phyloP scores from a whole-genome alignment of 1,139 yeast genomes.

The Kurtzmaniella natalensis region DNA sequence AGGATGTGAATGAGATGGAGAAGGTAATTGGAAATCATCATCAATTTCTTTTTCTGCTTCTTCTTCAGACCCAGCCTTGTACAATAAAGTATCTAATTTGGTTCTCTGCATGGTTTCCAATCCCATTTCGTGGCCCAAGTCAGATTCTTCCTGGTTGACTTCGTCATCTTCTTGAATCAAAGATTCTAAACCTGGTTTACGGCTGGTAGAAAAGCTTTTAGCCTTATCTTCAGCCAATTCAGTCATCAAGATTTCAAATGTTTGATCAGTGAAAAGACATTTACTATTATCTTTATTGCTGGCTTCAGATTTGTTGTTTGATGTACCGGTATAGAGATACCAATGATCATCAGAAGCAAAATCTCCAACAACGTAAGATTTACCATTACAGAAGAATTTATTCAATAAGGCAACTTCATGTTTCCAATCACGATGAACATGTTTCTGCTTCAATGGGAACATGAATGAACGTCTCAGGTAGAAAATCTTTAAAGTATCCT shows the following conservation, averaged over 20 bases:
- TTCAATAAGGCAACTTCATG: conserved; percentile 72
- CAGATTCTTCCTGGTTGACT: conserved; percentile 49
- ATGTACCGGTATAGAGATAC: conserved; percentile 75
- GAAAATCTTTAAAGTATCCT: conserved; percentile 61
- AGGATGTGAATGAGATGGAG: conserved; percentile 33
- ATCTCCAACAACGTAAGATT: conserved; percentile 79
- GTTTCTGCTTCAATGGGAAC: conserved; percentile 84
- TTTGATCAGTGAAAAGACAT: conserved; percentile 48
- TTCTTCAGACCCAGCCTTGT: conserved; percentile 18
- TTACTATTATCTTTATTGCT: conserved; percentile 13
- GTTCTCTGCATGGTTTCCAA: conserved; percentile 58
- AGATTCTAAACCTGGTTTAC: conserved; percentile 48
- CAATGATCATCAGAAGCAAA: conserved; percentile 75
- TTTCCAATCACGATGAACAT: conserved; percentile 82
- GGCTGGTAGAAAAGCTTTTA: conserved; percentile 54
- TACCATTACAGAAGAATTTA: conserved; percentile 56
- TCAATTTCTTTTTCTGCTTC: not conserved
- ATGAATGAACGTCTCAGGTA: conserved; percentile 89
- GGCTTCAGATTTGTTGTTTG: conserved; percentile 12
- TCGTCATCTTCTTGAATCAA: conserved; percentile 26
- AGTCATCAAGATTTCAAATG: conserved; percentile 90
- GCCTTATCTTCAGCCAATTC: conserved; percentile 62
- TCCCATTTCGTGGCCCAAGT: conserved; percentile 79
- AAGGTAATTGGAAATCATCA: conserved; percentile 28
- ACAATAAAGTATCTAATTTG: conserved; percentile 59